Evolutionary conservation across 148 eudicot genomes (phyloP).

Genomic region (Rhododendron mucronatum): DNA sequence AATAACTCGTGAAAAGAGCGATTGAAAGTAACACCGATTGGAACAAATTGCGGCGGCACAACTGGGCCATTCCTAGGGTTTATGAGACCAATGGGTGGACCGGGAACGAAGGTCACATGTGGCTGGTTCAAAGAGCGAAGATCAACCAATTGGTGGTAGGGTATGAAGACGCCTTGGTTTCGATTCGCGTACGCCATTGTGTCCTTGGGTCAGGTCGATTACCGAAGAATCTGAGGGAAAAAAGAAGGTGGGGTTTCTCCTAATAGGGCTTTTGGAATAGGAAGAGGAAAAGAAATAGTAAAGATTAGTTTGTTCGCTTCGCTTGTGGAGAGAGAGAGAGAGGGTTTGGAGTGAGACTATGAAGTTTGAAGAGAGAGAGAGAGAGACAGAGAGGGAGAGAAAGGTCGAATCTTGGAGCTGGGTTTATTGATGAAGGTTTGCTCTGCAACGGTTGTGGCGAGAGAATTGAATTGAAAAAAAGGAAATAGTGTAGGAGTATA

Average conservation of each 20-base stretch:
- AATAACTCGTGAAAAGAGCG: constrained; percentile 1
- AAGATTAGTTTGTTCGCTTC: no score
- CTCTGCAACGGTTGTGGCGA: background rate
- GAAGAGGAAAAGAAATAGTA: background rate
- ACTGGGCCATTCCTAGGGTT: constrained; percentile 14
- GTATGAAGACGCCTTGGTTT: constrained; percentile 9
- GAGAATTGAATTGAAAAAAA: background rate
- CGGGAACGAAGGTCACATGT: constrained; percentile 6
- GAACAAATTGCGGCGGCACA: constrained; percentile 10
- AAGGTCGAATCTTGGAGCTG: background rate
- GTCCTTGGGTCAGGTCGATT: background rate
- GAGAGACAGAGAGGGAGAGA: background rate
- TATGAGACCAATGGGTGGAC: background rate
- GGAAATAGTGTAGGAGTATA: background rate
- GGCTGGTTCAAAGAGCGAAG: constrained; percentile 8
- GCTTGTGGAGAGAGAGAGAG: background rate
- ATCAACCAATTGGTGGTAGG: constrained; percentile 7
- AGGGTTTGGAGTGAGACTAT: background rate
- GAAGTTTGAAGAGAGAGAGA: background rate
- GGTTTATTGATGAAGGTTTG: background rate
- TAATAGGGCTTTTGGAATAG: background rate
- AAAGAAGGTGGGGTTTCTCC: background rate
- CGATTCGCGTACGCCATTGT: constrained; percentile 20
- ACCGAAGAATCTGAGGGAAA: background rate
- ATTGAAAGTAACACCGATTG: background rate